Base-by-base conservation (phyloP, 2,329 filamentous ascomycete species). In the Bipolaris sorokiniana region DNA sequence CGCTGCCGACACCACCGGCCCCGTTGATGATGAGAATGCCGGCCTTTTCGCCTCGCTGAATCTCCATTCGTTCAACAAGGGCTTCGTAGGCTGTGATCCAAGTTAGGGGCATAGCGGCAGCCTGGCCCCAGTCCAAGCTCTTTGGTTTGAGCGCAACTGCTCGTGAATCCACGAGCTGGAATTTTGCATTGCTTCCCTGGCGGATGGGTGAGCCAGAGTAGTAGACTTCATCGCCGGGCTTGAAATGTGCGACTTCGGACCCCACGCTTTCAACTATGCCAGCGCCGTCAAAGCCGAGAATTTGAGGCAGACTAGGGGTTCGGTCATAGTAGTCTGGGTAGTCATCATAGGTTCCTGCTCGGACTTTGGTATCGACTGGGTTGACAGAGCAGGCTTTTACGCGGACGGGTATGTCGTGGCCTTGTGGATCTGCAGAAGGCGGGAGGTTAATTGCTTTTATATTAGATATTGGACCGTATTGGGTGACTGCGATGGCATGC, bases 1-100 rank as follows among this genome's bases (percentile, higher is more conserved):
- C 54, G 22, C 54, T 56, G 18, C 54, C 54, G 13, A 56, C 54
- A 3, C 54, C 54, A 4, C 54, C 54, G 2, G 54, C 54, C 13
- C 54, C 54, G 20, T 56, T 56, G 36, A 56, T 56, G 41, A 56
- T 52, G 11, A 56, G 37, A 0, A 52, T 56, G 4, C 54, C 54
- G 1, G 48, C 41, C 0, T 52, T 28, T 5, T 56, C 54, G 2
- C 41, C 41, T n/a, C 42, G 34, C 7, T 31, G 48, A 7, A 56
- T 56, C n/a, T 37, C 41, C 48, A 56, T 47, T 4, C 54, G 54
- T 16, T 56, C 54, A 1, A 52, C 36, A 5, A 56, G 48, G 7
- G 54, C 54, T n/a, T 56, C 54, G 20, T 47, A 56, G 11, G 54
- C 54, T 13, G 54, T 56, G 20, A 56, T 56, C 54, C 54, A 56